Conservation (phyloP, 768 basidiomycete genomes). For the Ephemerocybe angulata region DNA sequence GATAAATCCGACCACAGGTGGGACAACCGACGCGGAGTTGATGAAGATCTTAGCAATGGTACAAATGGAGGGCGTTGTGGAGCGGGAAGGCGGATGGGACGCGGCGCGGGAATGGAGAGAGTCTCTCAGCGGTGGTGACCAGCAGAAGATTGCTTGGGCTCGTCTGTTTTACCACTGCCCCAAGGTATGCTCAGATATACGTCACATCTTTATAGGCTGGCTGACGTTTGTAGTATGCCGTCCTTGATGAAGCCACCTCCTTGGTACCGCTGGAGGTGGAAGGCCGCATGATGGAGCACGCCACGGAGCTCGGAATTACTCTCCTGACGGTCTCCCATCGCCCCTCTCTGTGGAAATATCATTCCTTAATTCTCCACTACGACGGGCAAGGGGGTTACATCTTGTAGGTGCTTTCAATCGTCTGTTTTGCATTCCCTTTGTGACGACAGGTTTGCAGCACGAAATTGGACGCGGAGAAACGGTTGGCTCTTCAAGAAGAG, state of each 20-base stretch:
- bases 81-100: constrained; percentile 97
- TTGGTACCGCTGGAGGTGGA: constrained; percentile 92
- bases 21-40: constrained; percentile 72
- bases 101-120: constrained; percentile 89
- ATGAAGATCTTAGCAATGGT: constrained; percentile 69
- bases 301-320: constrained; percentile 83
- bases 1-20: constrained; percentile 38
- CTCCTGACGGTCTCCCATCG: constrained; percentile 94
- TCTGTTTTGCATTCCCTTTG: not conserved
- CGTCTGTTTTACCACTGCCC: constrained; percentile 93
- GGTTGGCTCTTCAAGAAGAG: constrained; percentile 90
- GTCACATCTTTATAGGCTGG: not conserved
- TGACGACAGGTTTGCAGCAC: constrained; percentile 48
- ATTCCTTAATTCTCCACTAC: constrained; percentile 83
- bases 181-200: constrained; percentile 48
- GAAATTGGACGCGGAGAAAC: constrained; percentile 83
- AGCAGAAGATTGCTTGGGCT: constrained; percentile 97
- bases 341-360: constrained; percentile 91
- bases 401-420: constrained; percentile 57
- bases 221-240: constrained; percentile 67
- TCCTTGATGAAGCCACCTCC: constrained; percentile 94
- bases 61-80: constrained; percentile 82
- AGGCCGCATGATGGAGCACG: constrained; percentile 92
- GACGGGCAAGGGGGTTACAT: constrained; percentile 95
- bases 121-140: constrained; percentile 89